A percentile compares a stretch with the other conserved stretches of the same genome.
phyloP scores from a whole-genome alignment of 331 rosid species.

The Quercus phellos region DNA sequence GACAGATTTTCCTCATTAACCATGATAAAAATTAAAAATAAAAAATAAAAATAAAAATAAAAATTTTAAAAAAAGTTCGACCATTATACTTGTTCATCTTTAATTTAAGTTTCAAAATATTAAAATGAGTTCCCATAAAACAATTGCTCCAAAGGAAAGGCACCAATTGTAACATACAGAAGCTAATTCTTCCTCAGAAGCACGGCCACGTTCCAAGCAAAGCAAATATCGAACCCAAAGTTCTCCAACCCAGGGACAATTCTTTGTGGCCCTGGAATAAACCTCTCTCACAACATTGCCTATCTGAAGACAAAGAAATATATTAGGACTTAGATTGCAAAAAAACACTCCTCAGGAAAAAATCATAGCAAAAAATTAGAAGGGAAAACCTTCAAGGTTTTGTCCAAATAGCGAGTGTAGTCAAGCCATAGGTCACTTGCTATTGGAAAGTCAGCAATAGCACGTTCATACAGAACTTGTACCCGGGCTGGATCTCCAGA shows the following conservation, averaged over 20 bases:
- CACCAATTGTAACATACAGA: slow-evolving; percentile 44
- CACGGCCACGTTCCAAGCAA: slow-evolving; percentile 66
- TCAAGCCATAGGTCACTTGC: slow-evolving; percentile 81
- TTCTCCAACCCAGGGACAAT: slow-evolving; percentile 87
- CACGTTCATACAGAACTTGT: slow-evolving; percentile 75
- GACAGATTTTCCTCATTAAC: neutral
- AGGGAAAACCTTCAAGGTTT: slow-evolving; percentile 71
- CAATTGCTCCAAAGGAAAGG: slow-evolving; percentile 6
- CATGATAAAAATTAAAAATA: neutral
- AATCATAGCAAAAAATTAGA: neutral
- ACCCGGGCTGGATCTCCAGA: slow-evolving; percentile 76
- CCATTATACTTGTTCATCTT: neutral
- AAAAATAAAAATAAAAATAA: neutral
- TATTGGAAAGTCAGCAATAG: slow-evolving; percentile 75
- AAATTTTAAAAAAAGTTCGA: neutral
- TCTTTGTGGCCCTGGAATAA: slow-evolving; percentile 77
- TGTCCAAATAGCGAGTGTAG: slow-evolving; percentile 75
- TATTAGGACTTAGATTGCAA: slow-evolving; percentile 4
- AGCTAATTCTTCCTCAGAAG: slow-evolving; percentile 68
- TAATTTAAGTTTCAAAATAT: neutral
- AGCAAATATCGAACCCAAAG: slow-evolving; percentile 85
- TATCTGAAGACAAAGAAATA: slow-evolving; percentile 41
- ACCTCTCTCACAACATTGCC: slow-evolving; percentile 55
- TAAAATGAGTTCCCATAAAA: neutral
- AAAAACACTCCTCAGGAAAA: slow-evolving; percentile 10